Evolutionary conservation across 495 filamentous ascomycete species (phyloP).

Genomic region (Penicillium atrosanguineum): DNA sequence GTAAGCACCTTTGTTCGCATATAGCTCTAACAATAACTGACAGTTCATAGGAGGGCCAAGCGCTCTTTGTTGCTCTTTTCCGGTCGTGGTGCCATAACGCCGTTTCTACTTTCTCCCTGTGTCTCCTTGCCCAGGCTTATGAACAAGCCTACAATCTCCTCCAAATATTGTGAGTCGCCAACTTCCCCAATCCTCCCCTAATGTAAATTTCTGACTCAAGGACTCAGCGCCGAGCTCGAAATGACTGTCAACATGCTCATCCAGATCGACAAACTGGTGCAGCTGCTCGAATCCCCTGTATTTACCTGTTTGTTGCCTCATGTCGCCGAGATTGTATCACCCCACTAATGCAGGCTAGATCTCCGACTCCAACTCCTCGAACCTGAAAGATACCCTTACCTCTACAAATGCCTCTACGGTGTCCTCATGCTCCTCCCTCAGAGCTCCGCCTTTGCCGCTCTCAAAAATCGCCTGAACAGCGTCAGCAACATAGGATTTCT

Average conservation of each 20-base stretch:
- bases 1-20: slow-evolving; percentile 37
- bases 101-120: slow-evolving; percentile 94
- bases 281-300: slow-evolving; percentile 94
- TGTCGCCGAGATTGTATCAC: background rate
- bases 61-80: slow-evolving; percentile 92
- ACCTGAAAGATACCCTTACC: slow-evolving; percentile 89
- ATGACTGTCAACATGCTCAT: slow-evolving; percentile 99
- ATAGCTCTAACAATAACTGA: slow-evolving; percentile 8
- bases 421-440: slow-evolving; percentile 97
- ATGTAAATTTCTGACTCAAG: slow-evolving; percentile 34
- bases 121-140: slow-evolving; percentile 94
- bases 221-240: slow-evolving; percentile 82
- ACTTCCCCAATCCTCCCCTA: background rate
- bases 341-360: slow-evolving; percentile 51
- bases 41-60: slow-evolving; percentile 73
- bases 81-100: slow-evolving; percentile 98
- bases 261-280: slow-evolving; percentile 98
- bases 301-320: slow-evolving; percentile 72
- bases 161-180: slow-evolving; percentile 77
- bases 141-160: slow-evolving; percentile 97
- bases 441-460: slow-evolving; percentile 90
- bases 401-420: slow-evolving; percentile 98
- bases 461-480: slow-evolving; percentile 95
- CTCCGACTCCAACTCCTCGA: slow-evolving; percentile 97
- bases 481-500: slow-evolving; percentile 96